phyloP scores from a whole-genome alignment of 1,139 yeast species.

The Zygosaccharomyces pseudobailii region DNA sequence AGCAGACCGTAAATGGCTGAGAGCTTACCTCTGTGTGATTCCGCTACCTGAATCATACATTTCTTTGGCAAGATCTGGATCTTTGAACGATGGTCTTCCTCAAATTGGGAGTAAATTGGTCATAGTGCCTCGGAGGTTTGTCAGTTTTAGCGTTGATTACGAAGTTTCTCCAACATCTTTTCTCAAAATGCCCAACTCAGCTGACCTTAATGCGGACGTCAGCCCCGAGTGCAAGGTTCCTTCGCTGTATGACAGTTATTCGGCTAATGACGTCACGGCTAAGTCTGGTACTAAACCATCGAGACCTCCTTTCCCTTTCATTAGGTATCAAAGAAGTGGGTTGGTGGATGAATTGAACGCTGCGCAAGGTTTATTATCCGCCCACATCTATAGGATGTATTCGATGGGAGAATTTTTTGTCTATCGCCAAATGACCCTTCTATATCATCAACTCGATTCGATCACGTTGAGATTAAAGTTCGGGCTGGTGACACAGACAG shows the following conservation, averaged over 20 bases:
- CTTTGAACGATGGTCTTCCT: slow-evolving; percentile 50
- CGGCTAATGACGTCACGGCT: slow-evolving; percentile 28
- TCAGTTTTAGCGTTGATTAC: slow-evolving; percentile 32
- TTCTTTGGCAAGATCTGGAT: slow-evolving; percentile 39
- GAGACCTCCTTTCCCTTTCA: slow-evolving; percentile 53
- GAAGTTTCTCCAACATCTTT: slow-evolving; percentile 28
- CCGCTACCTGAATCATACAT: slow-evolving; percentile 70
- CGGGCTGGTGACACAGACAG: slow-evolving; percentile 56
- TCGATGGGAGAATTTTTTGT: slow-evolving; percentile 64
- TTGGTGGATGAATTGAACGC: slow-evolving; percentile 55
- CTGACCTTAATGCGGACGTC: slow-evolving; percentile 40
- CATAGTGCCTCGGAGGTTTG: slow-evolving; percentile 58
- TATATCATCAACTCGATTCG: slow-evolving; percentile 59
- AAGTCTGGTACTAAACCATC: slow-evolving; percentile 22
- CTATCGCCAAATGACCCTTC: slow-evolving; percentile 48
- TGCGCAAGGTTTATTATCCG: slow-evolving; percentile 51
- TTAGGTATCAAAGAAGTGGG: slow-evolving; percentile 41
- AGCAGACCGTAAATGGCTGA: slow-evolving; percentile 63
- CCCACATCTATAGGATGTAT: slow-evolving; percentile 66
- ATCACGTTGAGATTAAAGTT: slow-evolving; percentile 56
- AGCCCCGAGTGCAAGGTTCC: slow-evolving; percentile 15
- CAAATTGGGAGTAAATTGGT: slow-evolving; percentile 47
- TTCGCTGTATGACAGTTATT: slow-evolving; percentile 22
- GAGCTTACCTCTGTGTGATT: slow-evolving; percentile 62
- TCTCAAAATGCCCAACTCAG: slow-evolving; percentile 30